Evolutionary conservation across 805 yeast genomes (phyloP).

Genomic region (Candida ficus): DNA sequence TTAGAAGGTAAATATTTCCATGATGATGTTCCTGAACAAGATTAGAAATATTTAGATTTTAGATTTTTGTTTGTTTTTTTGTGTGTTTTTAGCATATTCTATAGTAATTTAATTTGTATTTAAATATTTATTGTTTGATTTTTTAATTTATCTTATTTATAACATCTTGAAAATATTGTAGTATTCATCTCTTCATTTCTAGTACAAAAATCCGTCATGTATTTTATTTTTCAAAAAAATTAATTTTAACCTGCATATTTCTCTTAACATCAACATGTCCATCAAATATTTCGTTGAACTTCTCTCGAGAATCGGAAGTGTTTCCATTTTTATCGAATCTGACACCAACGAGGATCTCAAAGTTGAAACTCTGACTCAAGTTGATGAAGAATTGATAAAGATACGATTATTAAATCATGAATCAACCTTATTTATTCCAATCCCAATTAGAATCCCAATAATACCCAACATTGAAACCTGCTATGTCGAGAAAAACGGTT

Average conservation of each 20-base stretch:
- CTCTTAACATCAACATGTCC: neutral
- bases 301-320: constrained; percentile 13
- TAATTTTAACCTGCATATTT: too few species aligned
- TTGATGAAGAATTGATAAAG: constrained; percentile 5
- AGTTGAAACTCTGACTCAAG: neutral
- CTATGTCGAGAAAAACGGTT: neutral
- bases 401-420: neutral
- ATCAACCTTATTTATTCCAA: constrained; percentile 5
- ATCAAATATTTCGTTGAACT: constrained; percentile 10
- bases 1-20: constrained; percentile 91
- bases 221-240: too few species aligned
- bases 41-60: neutral
- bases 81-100: too few species aligned
- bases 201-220: too few species aligned
- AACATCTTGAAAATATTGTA: neutral
- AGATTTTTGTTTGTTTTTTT: neutral
- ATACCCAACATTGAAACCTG: constrained; percentile 1
- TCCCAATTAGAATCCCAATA: constrained; percentile 4
- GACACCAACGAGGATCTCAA: neutral
- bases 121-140: neutral
- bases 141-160: constrained; percentile 1
- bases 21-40: constrained; percentile 74
- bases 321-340: constrained; percentile 12
- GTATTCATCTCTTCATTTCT: too few species aligned
- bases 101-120: neutral